Base-by-base conservation (phyloP, 2,329 filamentous ascomycete species). In the Xylariaceae sp. region DNA sequence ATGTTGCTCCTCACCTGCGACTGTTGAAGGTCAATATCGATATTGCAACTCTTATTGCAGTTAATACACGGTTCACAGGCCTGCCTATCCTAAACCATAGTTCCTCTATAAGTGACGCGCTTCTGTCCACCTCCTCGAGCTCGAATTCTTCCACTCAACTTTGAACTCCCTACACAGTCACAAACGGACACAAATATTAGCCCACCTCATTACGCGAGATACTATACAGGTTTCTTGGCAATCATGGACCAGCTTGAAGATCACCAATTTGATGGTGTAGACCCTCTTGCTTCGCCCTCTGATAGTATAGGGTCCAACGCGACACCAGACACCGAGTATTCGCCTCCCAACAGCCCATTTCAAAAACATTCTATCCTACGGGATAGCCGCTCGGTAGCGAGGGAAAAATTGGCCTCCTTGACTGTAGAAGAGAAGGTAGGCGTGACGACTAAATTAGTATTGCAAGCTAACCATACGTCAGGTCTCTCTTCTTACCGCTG, bases 401-500 rank as follows among this genome's bases (percentile, higher is more conserved):
- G 67, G 60, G 75, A 80, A 61, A 82, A 83, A 61, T 67, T 86
- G 29, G 72, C 75, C 36, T 72, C 73, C 58, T 68, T 86, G 33
- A 81, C 76, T 8, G 66, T 82, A 36, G 79, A 83, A 49, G 83
- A 87, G 66, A 86, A 86, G 73, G 81, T 81, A 57, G 59, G 61
- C 46, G 3, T 32, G 13, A 39, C 10, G 46, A n/a, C 3, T 15
- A 21, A 24, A 10, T 13, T 11, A 30, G 15, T 6, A 30, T 10
- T 45, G 8, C 32, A 16, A 18, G 36, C 42, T 59, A 55, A 47
- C 29, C 33, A 26, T 43, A 59, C 56, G 21, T 47, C 56, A 85
- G 80, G 75, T 85, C 33, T 84, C 82, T 3, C 71, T 85, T 1
- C 74, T 85, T 18, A 81, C 82, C 15, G 84, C 82, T 9, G 81